Conservation (phyloP, 352 stramenopile species). For the Globisporangium heterothallicum region DNA sequence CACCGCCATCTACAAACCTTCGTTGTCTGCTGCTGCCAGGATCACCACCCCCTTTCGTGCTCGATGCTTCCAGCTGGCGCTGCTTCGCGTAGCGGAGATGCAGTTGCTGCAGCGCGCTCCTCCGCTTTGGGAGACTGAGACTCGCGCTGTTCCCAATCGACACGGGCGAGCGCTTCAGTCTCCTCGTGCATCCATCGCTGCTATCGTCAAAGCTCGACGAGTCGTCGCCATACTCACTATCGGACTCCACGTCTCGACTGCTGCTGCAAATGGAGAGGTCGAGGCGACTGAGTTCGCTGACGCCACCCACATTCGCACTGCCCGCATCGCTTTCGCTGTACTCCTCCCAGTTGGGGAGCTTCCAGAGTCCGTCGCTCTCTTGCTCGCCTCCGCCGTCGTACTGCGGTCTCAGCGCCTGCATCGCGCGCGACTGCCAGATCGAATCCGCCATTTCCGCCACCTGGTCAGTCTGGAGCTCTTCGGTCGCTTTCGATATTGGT, state of each 20-base stretch:
- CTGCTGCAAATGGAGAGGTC: constrained; percentile 9
- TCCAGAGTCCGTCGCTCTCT: constrained; percentile 19
- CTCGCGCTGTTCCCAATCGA: neutral
- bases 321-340: constrained; percentile 35
- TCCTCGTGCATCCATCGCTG: neutral
- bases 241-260: constrained; percentile 5
- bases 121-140: neutral
- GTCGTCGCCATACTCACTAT: constrained; percentile 4
- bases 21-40: no score
- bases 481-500: no score
- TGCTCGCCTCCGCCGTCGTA: neutral
- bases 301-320: constrained; percentile 16
- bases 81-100: constrained; percentile 11
- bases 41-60: no score
- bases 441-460: neutral
- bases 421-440: neutral
- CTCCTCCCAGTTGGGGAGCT: constrained; percentile 49
- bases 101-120: constrained; percentile 10
- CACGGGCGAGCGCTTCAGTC: constrained; percentile 8
- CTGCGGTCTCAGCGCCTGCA: constrained; percentile 11
- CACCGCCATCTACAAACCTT: no score
- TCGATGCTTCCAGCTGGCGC: constrained; percentile 4
- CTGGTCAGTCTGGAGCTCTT: neutral
- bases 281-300: constrained; percentile 1
- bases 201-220: neutral